Conservation (phyloP, 140 eudicot genomes). For the Erigeron philadelphicus region DNA sequence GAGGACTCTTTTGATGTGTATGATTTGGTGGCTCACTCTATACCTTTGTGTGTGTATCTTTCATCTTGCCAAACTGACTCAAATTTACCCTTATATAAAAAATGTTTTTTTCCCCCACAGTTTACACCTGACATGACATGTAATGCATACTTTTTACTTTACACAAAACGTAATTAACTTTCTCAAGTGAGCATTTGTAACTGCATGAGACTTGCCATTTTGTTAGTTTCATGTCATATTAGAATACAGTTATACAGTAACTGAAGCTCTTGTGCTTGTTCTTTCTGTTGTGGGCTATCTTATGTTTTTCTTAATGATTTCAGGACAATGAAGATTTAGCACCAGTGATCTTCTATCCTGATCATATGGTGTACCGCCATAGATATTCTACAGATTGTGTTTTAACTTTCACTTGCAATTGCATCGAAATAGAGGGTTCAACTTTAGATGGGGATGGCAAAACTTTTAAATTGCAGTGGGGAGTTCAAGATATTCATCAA, state of each 20-base stretch:
- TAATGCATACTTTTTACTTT: neutral
- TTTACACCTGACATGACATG: neutral
- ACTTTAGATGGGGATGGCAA: slow-evolving; percentile 28
- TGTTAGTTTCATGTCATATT: neutral
- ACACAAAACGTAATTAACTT: neutral
- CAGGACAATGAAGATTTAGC: slow-evolving; percentile 45
- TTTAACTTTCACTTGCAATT: slow-evolving; percentile 43
- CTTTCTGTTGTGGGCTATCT: slow-evolving; percentile 4
- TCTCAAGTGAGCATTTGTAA: neutral
- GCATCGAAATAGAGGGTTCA: slow-evolving; percentile 44
- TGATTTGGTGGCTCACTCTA: neutral
- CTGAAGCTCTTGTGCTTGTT: slow-evolving; percentile 6
- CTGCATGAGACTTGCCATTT: neutral
- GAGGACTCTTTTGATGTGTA: slow-evolving; percentile 25
- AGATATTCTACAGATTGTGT: slow-evolving; percentile 42
- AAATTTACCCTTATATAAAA: neutral
- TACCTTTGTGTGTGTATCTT: neutral
- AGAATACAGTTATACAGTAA: neutral
- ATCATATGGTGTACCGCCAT: slow-evolving; percentile 48
- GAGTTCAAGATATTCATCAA: slow-evolving; percentile 45
- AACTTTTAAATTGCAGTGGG: slow-evolving; percentile 44
- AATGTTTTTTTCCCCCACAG: neutral
- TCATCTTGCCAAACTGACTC: neutral
- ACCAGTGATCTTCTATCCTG: slow-evolving; percentile 51
- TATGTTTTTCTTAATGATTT: slow-evolving; percentile 17